These are phyloP conservation scores for Mucor circinelloides DNA, from an alignment of 371 early-diverging fungal genomes.

Conservation along the genomic window DNA sequence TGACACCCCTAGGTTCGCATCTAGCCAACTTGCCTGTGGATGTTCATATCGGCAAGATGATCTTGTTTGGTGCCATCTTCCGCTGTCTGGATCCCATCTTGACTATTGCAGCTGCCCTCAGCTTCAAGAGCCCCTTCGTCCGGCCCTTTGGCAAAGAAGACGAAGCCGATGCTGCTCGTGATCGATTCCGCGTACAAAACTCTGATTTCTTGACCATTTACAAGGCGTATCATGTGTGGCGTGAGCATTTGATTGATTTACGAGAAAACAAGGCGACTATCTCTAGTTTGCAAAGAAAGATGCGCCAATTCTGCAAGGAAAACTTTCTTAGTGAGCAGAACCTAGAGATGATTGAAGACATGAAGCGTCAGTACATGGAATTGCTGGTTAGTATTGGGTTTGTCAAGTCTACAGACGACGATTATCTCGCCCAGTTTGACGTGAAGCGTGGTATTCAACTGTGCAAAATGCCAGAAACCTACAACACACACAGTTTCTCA, in stretches of 20 bases:
- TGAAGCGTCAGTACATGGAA: conserved; percentile 78
- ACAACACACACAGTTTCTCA: conserved; percentile 47
- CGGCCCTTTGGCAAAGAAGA: conserved; percentile 74
- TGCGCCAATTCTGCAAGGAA: conserved; percentile 56
- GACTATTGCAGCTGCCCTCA: conserved; percentile 80
- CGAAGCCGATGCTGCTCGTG: conserved; percentile 59
- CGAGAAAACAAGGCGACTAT: conserved; percentile 3
- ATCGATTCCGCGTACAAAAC: conserved; percentile 47
- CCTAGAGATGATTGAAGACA: conserved; percentile 75
- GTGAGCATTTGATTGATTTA: conserved; percentile 36
- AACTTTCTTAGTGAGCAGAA: conserved; percentile 64
- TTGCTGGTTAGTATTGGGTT: conserved; percentile 78
- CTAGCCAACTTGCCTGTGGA: conserved; percentile 87
- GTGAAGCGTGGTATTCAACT: conserved; percentile 27
- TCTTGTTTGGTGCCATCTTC: conserved; percentile 82
- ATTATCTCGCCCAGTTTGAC: conserved; percentile 22
- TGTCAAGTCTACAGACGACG: conserved; percentile 44
- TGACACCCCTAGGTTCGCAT: conserved; percentile 91
- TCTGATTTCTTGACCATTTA: conserved; percentile 83
- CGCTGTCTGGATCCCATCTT: conserved; percentile 80
- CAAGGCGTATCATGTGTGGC: conserved; percentile 78
- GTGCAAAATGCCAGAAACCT: conserved; percentile 49
- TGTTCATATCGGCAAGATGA: conserved; percentile 87
- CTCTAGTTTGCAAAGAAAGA: conserved; percentile 36
- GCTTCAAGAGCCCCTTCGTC: conserved; percentile 71